Base-by-base conservation (phyloP, 1,284 basidiomycete genomes). In the Sporisorium iseilematis-ciliati region DNA sequence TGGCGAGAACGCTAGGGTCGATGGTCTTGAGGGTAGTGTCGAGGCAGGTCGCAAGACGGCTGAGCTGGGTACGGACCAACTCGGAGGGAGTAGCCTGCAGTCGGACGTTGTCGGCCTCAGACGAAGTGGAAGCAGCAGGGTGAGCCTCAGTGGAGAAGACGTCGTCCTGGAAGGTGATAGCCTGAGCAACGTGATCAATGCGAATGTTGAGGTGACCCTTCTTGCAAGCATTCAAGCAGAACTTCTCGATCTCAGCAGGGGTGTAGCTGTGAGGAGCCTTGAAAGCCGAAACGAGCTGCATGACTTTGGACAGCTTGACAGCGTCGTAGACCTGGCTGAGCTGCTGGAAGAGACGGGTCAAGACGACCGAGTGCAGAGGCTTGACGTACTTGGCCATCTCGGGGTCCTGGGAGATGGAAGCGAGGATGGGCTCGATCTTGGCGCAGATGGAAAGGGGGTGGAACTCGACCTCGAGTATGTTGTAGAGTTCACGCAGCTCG, bases 261-360 rank as follows among this genome's bases (percentile, higher is more conserved):
- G 76, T 71, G 79, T 84, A 84, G 71, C 72, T 66, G 75, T 81
- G 70, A 18, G 82, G 82, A 45, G 77, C 81, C 71, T 84, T 79
- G 78, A 85, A 83, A 18, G 82, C 75, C 2, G 77, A 78, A 48
- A 85, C 82, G 51, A 85, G 82, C 63, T 83, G 69, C 78, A 85
- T 81, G 42, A 84, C 76, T 62, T 79, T 75, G 59, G 70, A 65
- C 16, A 85, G 78, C 80, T 91, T 92, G 87, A 99, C 91, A 11
- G 92, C 91, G 53, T 92, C 92, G 87, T 99, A 98, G 20, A 99
- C 93, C 85, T 98, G 93, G 7, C 93, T 92, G 58, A 98, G 91
- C 86, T 97, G 94, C 61, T 92, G 92, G 79, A 99, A 91, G n/a
- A 99, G 89, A 40, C 95, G 92, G 5, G 94, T 95, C 71, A 98